phyloP scores from a whole-genome alignment of 768 basidiomycete species.

The Mycena galericulata region DNA sequence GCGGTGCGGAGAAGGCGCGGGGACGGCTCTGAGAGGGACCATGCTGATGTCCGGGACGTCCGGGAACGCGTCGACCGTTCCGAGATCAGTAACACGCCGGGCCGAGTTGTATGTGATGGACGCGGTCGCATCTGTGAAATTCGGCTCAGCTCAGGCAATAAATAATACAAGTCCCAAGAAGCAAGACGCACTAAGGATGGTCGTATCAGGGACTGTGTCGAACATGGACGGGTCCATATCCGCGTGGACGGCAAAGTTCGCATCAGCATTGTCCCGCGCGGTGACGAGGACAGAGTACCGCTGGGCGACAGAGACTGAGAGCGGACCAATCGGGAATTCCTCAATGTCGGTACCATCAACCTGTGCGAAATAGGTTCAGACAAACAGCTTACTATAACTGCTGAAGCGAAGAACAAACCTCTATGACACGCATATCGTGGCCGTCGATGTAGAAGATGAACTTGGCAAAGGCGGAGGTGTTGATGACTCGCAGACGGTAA shows the following conservation, averaged over 20 bases:
- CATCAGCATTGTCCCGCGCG: slow-evolving; percentile 84
- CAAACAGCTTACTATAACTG: not conserved
- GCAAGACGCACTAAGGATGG: slow-evolving; percentile 75
- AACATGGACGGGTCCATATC: slow-evolving; percentile 94
- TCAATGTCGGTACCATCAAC: slow-evolving; percentile 78
- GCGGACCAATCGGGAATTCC: slow-evolving; percentile 74
- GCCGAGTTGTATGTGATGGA: slow-evolving; percentile 78
- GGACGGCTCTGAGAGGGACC: slow-evolving; percentile 64
- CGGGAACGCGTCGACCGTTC: slow-evolving; percentile 66
- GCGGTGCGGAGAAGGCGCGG: slow-evolving; percentile 63
- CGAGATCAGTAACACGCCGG: slow-evolving; percentile 63
- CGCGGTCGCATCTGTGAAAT: slow-evolving; percentile 78
- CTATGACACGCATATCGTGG: slow-evolving; percentile 85
- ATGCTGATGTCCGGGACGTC: slow-evolving; percentile 75
- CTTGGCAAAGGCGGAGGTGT: slow-evolving; percentile 77
- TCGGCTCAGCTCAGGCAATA: not conserved
- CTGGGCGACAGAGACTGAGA: slow-evolving; percentile 87
- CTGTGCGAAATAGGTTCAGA: not conserved
- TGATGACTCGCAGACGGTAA: slow-evolving; percentile 89
- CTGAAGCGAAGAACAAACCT: slow-evolving; percentile 39
- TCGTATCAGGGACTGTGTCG: slow-evolving; percentile 75
- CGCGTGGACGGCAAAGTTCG: slow-evolving; percentile 90
- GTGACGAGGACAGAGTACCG: slow-evolving; percentile 95
- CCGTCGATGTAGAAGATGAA: slow-evolving; percentile 93
- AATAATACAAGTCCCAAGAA: not conserved